Base-by-base conservation (phyloP, 169 alveolate genomes). In the Fabrea salina region DNA sequence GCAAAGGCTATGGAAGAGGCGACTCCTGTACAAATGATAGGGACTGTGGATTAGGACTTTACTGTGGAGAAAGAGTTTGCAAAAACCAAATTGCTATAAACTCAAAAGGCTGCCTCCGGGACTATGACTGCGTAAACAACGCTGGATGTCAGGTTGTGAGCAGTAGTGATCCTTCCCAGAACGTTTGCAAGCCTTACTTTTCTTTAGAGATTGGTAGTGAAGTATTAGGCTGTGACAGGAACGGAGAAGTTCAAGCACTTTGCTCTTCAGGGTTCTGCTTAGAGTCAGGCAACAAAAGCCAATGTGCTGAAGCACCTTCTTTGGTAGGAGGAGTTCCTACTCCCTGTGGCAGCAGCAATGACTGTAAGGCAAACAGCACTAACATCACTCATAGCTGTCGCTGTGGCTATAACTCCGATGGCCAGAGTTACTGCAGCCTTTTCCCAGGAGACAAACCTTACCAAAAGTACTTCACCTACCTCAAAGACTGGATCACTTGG, bases 11-110 rank as follows among this genome's bases (percentile, higher is more conserved):
- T 1, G 39, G 41, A 5, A 22, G 25, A 70, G 39, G 39, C n/a
- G 35, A 47, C 25, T 11, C 19, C n/a, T 70, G 79, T 22, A 13
- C 41, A 19, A 25, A 32, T 27, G 19, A 50, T 49, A 25, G 22
- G 41, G 61, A 70, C 16, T 70, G 79, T 22, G 37, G 32, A 8
- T 66, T 66, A 4, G 79, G 79, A 2, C 66, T 70, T 32, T 41
- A 66, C 27, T 70, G 79, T 33, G 25, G 19, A 47, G 35, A 70
- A n/a, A 39, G 30, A 66, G 49, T 30, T 13, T 70, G 79, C 43
- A n/a, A 44, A 5, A 27, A 25, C n/a, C 79, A 25, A 22, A 70
- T 70, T 27, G 44, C 27, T 13, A 44, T 33, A 3, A 66, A 66
- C 16, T 30, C 25, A 27, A 16, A 59, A 2, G 67, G 68, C 25